A percentile compares a stretch with the other conserved stretches of the same genome.
Evolutionary conservation across 257 asterid genomes (phyloP).

Genomic region (Nicotiana paniculata): DNA sequence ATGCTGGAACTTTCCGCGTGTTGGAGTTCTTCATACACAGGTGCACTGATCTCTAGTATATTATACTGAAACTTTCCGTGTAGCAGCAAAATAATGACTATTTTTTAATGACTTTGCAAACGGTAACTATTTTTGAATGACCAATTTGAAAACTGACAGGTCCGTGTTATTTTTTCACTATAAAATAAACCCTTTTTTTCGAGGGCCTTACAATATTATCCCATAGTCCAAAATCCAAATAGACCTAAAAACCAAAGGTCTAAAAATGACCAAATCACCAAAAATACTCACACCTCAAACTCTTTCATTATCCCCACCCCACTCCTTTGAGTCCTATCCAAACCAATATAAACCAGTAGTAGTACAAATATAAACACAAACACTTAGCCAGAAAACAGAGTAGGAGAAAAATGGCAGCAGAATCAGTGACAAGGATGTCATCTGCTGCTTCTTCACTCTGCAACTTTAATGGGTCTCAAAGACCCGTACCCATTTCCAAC

Average conservation of each 20-base stretch:
- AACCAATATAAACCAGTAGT: background rate
- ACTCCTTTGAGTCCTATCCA: background rate
- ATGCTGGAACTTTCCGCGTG: no score
- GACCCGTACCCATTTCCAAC: conserved; percentile 34
- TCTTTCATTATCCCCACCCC: background rate
- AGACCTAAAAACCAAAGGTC: conserved; percentile 2
- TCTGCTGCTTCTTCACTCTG: conserved; percentile 64
- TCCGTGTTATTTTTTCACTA: background rate
- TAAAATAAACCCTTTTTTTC: background rate
- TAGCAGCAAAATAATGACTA: no score
- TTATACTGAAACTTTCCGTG: no score
- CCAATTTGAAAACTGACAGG: no score
- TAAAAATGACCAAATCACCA: background rate
- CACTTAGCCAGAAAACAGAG: background rate
- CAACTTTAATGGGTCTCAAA: conserved; percentile 54
- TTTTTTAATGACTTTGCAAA: no score
- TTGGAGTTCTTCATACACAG: no score
- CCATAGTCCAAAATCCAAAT: background rate
- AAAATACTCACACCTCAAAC: conserved; percentile 3
- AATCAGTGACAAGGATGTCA: conserved; percentile 52
- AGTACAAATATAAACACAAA: background rate
- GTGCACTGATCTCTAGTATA: no score
- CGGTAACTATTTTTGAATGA: no score
- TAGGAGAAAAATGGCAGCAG: conserved; percentile 52
- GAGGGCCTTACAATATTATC: background rate